Base-by-base conservation (phyloP, 2,329 filamentous ascomycete genomes). In the Elsinoe perseae region DNA sequence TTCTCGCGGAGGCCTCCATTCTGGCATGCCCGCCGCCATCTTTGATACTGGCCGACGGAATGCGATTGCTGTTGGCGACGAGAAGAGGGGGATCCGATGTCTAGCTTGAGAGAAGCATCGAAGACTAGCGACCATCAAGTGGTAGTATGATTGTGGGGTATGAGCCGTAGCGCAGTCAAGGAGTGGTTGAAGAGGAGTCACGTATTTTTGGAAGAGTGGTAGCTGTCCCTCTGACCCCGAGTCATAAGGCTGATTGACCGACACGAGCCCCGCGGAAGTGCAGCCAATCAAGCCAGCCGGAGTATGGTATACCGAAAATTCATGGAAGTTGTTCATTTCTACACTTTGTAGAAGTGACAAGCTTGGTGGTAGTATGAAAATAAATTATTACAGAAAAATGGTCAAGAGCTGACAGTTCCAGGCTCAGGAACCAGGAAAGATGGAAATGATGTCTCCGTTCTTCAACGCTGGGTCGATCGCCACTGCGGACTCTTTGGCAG, bases 381-480 rank as follows among this genome's bases (percentile, higher is more conserved):
- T n/a, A n/a, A n/a, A n/a, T n/a, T n/a, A n/a, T n/a, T n/a, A n/a
- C n/a, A n/a, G n/a, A n/a, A 40, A 40, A 7, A 7, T 20, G 28
- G 28, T 6, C 10, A 30, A 10, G 14, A 9, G 12, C 21, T 27
- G 40, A 25, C 40, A 4, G 23, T 5, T 2, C 21, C 40, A 44
- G 18, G 4, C 10, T 23, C 32, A 25, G 6, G 20, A 44, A 23
- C 8, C 7, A 10, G 20, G 18, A 38, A 54, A 30, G 25, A 60
- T 60, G 58, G 52, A 43, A 28, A 30, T 50, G 9, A 36, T 53
- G 12, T 95, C 91, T 8, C 86, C 90, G 0, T 97, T 98, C 64
- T 79, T 97, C 36, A 80, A 86, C 54, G 84, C 87, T 0, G 83
- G 84, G 14, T 66, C 76, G 2, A 72, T 74, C 18, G 84, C 91